These are phyloP conservation scores for Penicillium robsamsonii DNA, from an alignment of 495 filamentous ascomycete species.

Conservation along the genomic window DNA sequence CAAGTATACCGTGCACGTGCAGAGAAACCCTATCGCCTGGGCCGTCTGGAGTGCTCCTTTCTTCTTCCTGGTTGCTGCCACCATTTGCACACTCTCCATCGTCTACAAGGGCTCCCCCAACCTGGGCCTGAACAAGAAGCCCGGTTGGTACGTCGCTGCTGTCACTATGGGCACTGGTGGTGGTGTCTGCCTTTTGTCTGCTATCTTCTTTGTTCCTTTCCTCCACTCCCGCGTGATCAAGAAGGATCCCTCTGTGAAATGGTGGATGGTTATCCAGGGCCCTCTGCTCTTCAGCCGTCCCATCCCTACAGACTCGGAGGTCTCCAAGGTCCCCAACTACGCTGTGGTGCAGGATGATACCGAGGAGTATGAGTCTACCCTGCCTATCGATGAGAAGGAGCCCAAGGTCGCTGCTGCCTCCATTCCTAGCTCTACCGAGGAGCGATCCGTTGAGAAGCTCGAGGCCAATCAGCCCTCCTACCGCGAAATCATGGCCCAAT, in stretches of 20 bases:
- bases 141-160: constrained; percentile 52
- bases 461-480: constrained; percentile 51
- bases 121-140: constrained; percentile 54
- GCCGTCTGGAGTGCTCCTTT: constrained; percentile 57
- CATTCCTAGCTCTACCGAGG: constrained; percentile 27
- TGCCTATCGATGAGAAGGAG: constrained; percentile 31
- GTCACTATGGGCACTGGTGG: constrained; percentile 55
- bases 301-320: constrained; percentile 38
- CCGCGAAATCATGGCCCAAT: constrained; percentile 53
- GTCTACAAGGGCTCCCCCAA: constrained; percentile 64
- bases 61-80: constrained; percentile 58
- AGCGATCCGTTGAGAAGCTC: constrained; percentile 43
- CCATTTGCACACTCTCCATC: constrained; percentile 58
- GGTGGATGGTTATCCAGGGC: constrained; percentile 52
- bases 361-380: constrained; percentile 24
- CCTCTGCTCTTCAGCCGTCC: constrained; percentile 53
- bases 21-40: constrained; percentile 55
- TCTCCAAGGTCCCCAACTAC: constrained; percentile 52
- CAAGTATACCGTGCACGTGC: constrained; percentile 56
- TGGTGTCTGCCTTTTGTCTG: constrained; percentile 50
- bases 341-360: constrained; percentile 49
- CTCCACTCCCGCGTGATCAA: constrained; percentile 54
- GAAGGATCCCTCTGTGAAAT: constrained; percentile 52
- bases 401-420: constrained; percentile 23
- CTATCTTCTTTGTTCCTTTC: constrained; percentile 60